Evolutionary conservation across 768 basidiomycete species (phyloP), one percentile per base, ranked within the genome.

Genomic region (Mycena belliarum): DNA sequence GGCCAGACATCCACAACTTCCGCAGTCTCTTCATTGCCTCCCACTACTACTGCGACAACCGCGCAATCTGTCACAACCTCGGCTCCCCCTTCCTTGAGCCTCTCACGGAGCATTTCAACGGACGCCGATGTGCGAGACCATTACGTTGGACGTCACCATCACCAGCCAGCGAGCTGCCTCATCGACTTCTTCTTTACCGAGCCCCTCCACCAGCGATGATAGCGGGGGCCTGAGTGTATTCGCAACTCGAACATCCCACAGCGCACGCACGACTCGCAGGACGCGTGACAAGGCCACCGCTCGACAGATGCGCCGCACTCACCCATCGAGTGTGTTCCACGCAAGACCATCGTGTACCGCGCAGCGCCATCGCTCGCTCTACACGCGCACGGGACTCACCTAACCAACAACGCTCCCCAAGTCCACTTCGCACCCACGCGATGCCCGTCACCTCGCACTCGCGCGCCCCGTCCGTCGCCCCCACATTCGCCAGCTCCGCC

Each of bases 241-340:
- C n/a, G n/a, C n/a, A n/a, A n/a, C n/a, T n/a, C n/a, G n/a, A n/a
- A n/a, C n/a, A n/a, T n/a, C n/a, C n/a, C n/a, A n/a, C n/a, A n/a
- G n/a, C n/a, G n/a, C n/a, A n/a, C n/a, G n/a, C n/a, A n/a, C n/a
- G n/a, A n/a, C n/a, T n/a, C 43, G 86, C 82, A 5, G 88, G 88
- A 4, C 87, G 89, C 38, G 90, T 94, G 65, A 70, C 93, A 41
- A 92, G 91, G 29, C 76, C 94, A 56, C 86, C 90, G 0, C 89
- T 93, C 23, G 86, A 90, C 3, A 92, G 89, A 40, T 91, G 90
- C 52, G 76, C 93, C 52, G 88, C 90, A 21, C 70, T 87, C 20
- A 72, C 94, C 64, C 20, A 94, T 94, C 73, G 93, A 93, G 73
- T 94, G 92, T n/a, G n/a, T n/a, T n/a, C n/a, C n/a, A n/a, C n/a